Base-by-base conservation (phyloP, 768 basidiomycete genomes). In the Trametes sanguinea region DNA sequence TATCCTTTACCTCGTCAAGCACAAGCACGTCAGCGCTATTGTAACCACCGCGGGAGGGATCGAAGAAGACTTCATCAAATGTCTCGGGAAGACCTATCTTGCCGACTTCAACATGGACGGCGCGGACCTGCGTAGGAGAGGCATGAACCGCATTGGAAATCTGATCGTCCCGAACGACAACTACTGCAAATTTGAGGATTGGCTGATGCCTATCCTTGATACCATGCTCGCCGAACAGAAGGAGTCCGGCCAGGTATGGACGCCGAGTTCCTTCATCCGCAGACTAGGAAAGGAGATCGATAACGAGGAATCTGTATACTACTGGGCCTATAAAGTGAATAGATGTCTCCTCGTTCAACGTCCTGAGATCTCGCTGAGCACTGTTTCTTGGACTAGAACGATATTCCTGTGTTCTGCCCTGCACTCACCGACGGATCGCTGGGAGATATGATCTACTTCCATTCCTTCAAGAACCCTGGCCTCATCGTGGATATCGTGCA, bases 381-480 rank as follows among this genome's bases (percentile, higher is more conserved):
- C 17, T 53, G 61, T 22, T 64, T 54, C 54, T 67, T 48, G 76
- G 14, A 35, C 14, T 48, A 99, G 97, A 98, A 99, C 76, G 81
- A 98, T 67, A 98, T 98, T 59, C 97, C 97, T 7, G 94, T 98
- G 50, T 99, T 98, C 77, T 99, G 97, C 73, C 97, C 97, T 27
- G 97, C 97, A 1, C 77, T 99, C 51, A 99, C 97, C 30, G 97
- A 99, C 71, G 97, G 97, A 10, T 98, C 97, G 0, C 83, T 99
- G 59, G 97, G 97, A 59, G 97, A 99, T 74, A 98, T 98, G 95
- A 88, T 98, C 42, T 99, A 98, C 76, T 98, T 98, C 73, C 97
- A 98, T 76, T 95, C 95, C 11, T 99, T 95, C 82, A 83, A 85
- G 63, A 85, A 83, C 46, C 92, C 92, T 1, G 90, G 89, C 10